These are phyloP conservation scores for Stachybotrys chlorohalonatus DNA, from an alignment of 2,329 filamentous ascomycete species.

Conservation along the genomic window DNA sequence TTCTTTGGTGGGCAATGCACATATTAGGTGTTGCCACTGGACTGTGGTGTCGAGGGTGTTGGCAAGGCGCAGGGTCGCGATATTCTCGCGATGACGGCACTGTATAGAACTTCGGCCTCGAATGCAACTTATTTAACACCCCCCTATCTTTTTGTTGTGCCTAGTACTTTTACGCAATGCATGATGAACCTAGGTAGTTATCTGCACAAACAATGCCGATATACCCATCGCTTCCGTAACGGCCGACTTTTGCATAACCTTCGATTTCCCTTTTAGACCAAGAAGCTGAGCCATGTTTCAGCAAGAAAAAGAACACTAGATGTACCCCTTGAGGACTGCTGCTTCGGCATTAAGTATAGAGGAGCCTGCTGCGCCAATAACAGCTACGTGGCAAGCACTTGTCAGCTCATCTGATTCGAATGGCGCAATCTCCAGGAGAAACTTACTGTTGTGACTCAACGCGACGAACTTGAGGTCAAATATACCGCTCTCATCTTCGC, in stretches of 20 bases:
- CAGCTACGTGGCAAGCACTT: slow-evolving; percentile 39
- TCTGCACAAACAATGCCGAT: too few species aligned
- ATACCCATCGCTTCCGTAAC: too few species aligned
- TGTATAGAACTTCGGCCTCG: not conserved
- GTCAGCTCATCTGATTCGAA: not conserved
- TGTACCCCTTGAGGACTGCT: slow-evolving; percentile 78
- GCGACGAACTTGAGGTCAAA: slow-evolving; percentile 96
- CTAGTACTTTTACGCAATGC: not conserved
- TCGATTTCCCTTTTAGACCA: too few species aligned
- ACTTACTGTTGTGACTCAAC: slow-evolving; percentile 68
- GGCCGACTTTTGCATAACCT: too few species aligned
- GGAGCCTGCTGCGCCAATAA: slow-evolving; percentile 92
- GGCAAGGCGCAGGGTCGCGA: not conserved
- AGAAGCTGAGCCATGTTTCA: too few species aligned
- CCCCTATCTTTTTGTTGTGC: not conserved
- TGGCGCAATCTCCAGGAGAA: not conserved
- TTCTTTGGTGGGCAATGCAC: not conserved
- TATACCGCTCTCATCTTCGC: slow-evolving; percentile 78
- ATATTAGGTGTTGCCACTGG: slow-evolving; percentile 3
- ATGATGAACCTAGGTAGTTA: not conserved
- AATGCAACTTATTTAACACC: not conserved
- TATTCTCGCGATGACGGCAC: not conserved
- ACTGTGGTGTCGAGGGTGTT: not conserved
- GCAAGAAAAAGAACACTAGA: slow-evolving; percentile 31
- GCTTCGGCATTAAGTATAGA: slow-evolving; percentile 93